Percentiles rank a stretch among this genome's conserved stretches.
These are phyloP conservation scores for Penicillium crustosum DNA, from an alignment of 2,329 filamentous ascomycete genomes.

Conservation along the genomic window DNA sequence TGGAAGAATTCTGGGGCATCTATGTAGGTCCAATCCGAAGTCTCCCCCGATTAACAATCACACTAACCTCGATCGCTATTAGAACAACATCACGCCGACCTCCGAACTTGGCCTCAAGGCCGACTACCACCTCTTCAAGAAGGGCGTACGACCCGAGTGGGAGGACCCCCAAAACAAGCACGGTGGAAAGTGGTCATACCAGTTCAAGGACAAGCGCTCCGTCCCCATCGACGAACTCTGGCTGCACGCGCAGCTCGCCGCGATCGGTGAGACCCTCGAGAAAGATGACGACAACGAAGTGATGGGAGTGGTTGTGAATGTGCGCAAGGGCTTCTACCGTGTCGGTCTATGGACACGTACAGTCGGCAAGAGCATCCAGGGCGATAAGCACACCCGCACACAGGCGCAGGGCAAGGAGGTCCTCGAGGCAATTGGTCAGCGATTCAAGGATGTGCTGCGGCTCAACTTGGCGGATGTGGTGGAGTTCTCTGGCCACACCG, in stretches of 20 bases:
- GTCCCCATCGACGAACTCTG: conserved; percentile 93
- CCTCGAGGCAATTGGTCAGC: conserved; percentile 77
- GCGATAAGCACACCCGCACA: conserved; percentile 71
- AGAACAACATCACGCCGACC: conserved; percentile 98
- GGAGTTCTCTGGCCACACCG: conserved; percentile 96
- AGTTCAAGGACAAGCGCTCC: conserved; percentile 92
- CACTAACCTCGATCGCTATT: conserved; percentile 18
- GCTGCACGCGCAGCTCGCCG: conserved; percentile 94
- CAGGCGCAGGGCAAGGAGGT: conserved; percentile 81
- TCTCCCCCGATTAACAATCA: not conserved
- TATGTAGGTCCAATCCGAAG: conserved; percentile 67
- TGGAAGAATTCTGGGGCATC: conserved; percentile 99
- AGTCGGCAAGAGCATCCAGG: conserved; percentile 78
- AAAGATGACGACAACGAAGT: conserved; percentile 90
- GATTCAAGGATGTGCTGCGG: conserved; percentile 90
- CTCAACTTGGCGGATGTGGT: conserved; percentile 73
- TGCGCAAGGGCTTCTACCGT: conserved; percentile 97
- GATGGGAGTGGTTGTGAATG: conserved; percentile 99
- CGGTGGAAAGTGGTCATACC: conserved; percentile 97
- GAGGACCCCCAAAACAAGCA: conserved; percentile 99
- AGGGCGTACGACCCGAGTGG: conserved; percentile 95
- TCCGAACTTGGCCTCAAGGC: conserved; percentile 96
- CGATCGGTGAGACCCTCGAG: conserved; percentile 97
- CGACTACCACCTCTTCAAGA: conserved; percentile 99
- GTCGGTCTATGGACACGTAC: conserved; percentile 97